phyloP scores from a whole-genome alignment of 2,329 filamentous ascomycete species.

The Fusarium sulawesiense region DNA sequence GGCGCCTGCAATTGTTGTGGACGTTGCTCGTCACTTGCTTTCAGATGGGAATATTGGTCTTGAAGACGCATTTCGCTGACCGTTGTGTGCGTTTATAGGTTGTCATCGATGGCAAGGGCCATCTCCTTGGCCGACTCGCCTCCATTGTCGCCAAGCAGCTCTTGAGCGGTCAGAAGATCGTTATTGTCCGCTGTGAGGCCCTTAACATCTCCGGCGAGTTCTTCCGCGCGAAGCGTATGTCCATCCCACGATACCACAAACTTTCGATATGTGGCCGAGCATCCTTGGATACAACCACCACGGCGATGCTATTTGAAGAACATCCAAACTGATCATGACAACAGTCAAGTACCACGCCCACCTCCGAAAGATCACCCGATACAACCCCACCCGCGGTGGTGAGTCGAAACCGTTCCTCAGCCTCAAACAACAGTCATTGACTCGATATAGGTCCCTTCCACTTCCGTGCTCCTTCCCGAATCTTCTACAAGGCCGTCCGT shows the following conservation, averaged over 20 bases:
- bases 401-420: slow-evolving; percentile 57
- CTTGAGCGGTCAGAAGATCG: slow-evolving; percentile 98
- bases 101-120: slow-evolving; percentile 99
- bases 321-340: slow-evolving; percentile 59
- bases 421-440: slow-evolving; percentile 51
- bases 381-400: slow-evolving; percentile 99
- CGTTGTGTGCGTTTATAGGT: slow-evolving; percentile 66
- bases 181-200: slow-evolving; percentile 97
- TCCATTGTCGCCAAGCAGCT: slow-evolving; percentile 99
- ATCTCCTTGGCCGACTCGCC: slow-evolving; percentile 98
- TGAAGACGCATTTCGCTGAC: slow-evolving; percentile 39
- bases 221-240: slow-evolving; percentile 99
- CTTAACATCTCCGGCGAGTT: slow-evolving; percentile 99
- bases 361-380: slow-evolving; percentile 99
- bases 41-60: slow-evolving; percentile 37
- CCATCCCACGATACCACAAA: slow-evolving; percentile 30
- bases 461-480: slow-evolving; percentile 98
- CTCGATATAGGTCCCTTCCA: slow-evolving; percentile 87
- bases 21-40: slow-evolving; percentile 27
- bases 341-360: slow-evolving; percentile 99
- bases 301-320: slow-evolving; percentile 11
- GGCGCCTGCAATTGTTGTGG: slow-evolving; percentile 6
- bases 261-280: slow-evolving; percentile 36
- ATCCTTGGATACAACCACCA: slow-evolving; percentile 31
- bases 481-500: slow-evolving; percentile 99